Percentiles rank a stretch among this genome's conserved stretches.
Evolutionary conservation across 1,284 basidiomycete species (phyloP).

Genomic region (Malassezia japonica): DNA sequence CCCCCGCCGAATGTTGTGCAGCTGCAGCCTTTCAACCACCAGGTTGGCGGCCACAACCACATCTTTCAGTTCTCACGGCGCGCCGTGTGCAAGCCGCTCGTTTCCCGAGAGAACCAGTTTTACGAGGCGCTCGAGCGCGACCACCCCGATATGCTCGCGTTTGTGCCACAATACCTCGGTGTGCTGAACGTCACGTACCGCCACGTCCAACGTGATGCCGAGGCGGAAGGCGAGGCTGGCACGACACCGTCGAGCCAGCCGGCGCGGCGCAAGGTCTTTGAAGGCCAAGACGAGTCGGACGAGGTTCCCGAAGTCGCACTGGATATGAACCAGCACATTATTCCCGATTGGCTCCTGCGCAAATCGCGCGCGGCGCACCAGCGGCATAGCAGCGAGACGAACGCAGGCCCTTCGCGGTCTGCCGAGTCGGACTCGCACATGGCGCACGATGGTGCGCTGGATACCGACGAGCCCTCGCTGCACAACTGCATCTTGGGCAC

Average conservation of each 20-base stretch:
- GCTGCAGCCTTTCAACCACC: conserved; percentile 87
- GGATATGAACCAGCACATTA: conserved; percentile 85
- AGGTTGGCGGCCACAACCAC: conserved; percentile 91
- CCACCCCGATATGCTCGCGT: conserved; percentile 77
- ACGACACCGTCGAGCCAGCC: conserved; percentile 8
- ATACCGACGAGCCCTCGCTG: not conserved
- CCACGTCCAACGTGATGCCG: conserved; percentile 19
- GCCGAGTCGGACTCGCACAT: not conserved
- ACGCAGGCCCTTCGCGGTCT: not conserved
- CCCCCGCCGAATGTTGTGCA: conserved; percentile 57
- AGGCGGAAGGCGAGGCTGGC: not conserved
- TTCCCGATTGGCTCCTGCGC: conserved; percentile 74
- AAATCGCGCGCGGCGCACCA: conserved; percentile 18
- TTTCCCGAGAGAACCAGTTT: conserved; percentile 91
- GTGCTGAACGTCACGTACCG: conserved; percentile 92
- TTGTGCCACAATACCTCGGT: conserved; percentile 90
- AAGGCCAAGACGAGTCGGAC: conserved; percentile 36
- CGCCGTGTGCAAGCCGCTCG: conserved; percentile 97
- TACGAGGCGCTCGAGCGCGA: conserved; percentile 93
- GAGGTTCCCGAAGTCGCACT: conserved; percentile 65
- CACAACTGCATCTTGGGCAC: conserved; percentile 23
- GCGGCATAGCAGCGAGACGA: not conserved
- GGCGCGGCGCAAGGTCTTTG: conserved; percentile 35
- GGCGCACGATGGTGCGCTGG: not conserved
- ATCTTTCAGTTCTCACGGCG: conserved; percentile 97